Conservation (phyloP, 352 stramenopile genomes). For the Phytophthora palmivora region DNA sequence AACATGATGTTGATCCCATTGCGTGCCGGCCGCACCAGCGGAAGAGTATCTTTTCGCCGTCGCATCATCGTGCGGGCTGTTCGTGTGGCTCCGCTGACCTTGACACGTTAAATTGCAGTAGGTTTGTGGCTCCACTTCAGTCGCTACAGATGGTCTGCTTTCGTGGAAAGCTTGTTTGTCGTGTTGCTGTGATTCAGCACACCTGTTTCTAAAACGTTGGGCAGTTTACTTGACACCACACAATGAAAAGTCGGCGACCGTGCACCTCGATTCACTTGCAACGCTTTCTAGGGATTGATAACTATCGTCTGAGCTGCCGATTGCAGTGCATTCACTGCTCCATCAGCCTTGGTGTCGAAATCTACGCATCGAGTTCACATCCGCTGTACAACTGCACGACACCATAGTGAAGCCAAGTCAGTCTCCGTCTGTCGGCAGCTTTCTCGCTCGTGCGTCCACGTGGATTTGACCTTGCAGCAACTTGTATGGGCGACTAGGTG, state of each 20-base stretch:
- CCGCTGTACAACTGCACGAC: slow-evolving; percentile 17
- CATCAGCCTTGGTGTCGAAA: not conserved
- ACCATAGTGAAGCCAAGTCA: slow-evolving; percentile 26
- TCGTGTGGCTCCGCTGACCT: slow-evolving; percentile 2
- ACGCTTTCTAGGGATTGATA: slow-evolving; percentile 9
- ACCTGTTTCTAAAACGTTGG: not conserved
- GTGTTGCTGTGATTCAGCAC: not conserved
- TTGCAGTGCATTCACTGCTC: not conserved
- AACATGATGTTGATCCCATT: not conserved
- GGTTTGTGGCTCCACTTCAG: slow-evolving; percentile 1
- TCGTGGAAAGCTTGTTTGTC: slow-evolving; percentile 11
- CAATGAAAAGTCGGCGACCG: not conserved
- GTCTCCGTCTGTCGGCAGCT: slow-evolving; percentile 27
- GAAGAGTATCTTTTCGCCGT: slow-evolving; percentile 10
- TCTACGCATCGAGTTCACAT: not conserved
- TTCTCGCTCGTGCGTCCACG: slow-evolving; percentile 37
- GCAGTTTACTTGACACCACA: not conserved
- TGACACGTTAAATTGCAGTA: slow-evolving; percentile 10
- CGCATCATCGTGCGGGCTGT: slow-evolving; percentile 2
- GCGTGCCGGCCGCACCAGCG: not conserved
- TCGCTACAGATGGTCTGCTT: slow-evolving; percentile 22
- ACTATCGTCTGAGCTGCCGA: not conserved
- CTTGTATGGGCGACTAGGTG: slow-evolving; percentile 12
- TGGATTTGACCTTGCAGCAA: slow-evolving; percentile 34
- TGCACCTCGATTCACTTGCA: slow-evolving; percentile 9